Evolutionary conservation across 23 red algal species (phyloP), one percentile per base, ranked within the genome.

Genomic region (Gracilaria caudata): DNA sequence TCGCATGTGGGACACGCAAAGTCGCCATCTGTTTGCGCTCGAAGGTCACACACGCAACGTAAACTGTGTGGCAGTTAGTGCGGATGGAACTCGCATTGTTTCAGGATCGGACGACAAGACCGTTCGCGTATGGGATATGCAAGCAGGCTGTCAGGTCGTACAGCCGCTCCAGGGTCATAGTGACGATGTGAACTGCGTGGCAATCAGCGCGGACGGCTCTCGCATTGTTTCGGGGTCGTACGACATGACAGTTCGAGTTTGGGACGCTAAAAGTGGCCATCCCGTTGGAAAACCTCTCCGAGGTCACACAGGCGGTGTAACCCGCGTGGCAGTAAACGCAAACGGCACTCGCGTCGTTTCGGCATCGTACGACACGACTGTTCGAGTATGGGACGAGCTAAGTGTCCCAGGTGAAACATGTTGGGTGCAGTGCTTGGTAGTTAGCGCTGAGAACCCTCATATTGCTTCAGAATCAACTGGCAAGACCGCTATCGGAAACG

Each of bases 341-440:
- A 25, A 73, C 28, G 68, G 68, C 28, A 73, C 35, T 9, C 68
- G 68, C 40, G 11, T 73, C 68, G 68, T 25, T 4, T 73, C 68
- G 21, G 68, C 23, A 37, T 39, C 11, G 20, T 7, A n/a, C 3
- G 68, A 37, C 28, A 10, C 5, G 6, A 73, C 68, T 4, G 68
- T 73, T 4, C 11, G 43, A 7, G 43, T 45, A 11, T 45, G 4
- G 20, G 43, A 45, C 43, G 43, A 4, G 43, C 43, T 7, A 4
- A 45, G 43, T 11, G 43, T 65, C 33, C 4, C 6, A 65, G 60
- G 60, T 35, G 6, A 65, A 4, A 14, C 26, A 9, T 4, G 13
- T 4, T 5, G 6, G 60, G 60, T n/a, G n/a, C n/a, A n/a, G 33
- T 32, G 60, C 4, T 4, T 28, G 4, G 25, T 35, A 13, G 25